These are phyloP conservation scores for Phytophthora megakarya DNA, from an alignment of 352 stramenopile species.

Conservation along the genomic window DNA sequence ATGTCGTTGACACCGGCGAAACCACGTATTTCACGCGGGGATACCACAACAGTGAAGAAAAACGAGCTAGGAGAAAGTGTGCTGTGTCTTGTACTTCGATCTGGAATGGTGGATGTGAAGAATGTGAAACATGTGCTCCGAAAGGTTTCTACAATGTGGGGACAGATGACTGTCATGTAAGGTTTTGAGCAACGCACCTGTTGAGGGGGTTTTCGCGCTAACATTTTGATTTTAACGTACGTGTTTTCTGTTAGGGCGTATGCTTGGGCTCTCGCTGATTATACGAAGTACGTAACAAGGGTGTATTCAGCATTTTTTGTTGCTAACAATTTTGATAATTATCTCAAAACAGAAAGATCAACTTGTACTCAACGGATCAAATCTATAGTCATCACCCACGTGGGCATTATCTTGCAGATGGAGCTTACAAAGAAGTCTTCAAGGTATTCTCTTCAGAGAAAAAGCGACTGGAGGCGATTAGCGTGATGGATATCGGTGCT, in stretches of 20 bases:
- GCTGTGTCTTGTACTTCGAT: conserved; percentile 49
- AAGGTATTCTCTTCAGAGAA: conserved; percentile 74
- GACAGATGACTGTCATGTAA: conserved; percentile 50
- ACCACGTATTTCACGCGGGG: conserved; percentile 23
- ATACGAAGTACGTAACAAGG: conserved; percentile 44
- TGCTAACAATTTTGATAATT: conserved; percentile 10
- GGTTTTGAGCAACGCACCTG: conserved; percentile 18
- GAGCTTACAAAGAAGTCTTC: conserved; percentile 90
- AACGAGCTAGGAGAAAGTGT: conserved; percentile 41
- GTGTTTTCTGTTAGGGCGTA: conserved; percentile 39
- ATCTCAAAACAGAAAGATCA: conserved; percentile 41
- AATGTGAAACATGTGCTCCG: conserved; percentile 39
- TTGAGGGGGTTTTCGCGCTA: background rate
- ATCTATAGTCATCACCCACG: conserved; percentile 62
- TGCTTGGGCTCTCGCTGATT: conserved; percentile 59
- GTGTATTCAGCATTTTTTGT: background rate
- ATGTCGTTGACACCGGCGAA: conserved; percentile 47
- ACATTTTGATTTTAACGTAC: background rate
- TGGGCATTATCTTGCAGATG: conserved; percentile 80
- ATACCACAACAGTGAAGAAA: conserved; percentile 23
- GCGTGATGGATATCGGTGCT: conserved; percentile 93
- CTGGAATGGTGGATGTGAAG: conserved; percentile 42
- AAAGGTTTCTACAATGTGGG: conserved; percentile 55
- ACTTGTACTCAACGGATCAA: conserved; percentile 43
- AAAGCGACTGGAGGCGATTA: conserved; percentile 75